These are phyloP conservation scores for Hanseniaspora mollemarum DNA, from an alignment of 805 yeast genomes.

Conservation along the genomic window DNA sequence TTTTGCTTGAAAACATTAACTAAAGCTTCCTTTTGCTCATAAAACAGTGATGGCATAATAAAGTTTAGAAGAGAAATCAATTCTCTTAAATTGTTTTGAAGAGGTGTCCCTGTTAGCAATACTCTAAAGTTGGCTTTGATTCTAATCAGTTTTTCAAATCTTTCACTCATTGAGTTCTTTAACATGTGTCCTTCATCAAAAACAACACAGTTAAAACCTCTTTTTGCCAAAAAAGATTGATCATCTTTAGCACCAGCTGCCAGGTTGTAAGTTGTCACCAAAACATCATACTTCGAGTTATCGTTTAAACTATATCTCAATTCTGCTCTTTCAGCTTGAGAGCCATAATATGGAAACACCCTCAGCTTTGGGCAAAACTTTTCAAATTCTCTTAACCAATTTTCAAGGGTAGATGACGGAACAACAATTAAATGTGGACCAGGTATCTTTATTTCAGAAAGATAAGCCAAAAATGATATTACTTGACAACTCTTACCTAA, in stretches of 20 bases:
- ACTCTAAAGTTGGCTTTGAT: slow-evolving; percentile 74
- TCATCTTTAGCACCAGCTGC: slow-evolving; percentile 83
- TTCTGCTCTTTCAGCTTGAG: slow-evolving; percentile 72
- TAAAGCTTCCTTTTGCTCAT: slow-evolving; percentile 69
- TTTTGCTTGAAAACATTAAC: slow-evolving; percentile 77
- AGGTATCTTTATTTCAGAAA: slow-evolving; percentile 46
- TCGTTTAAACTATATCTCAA: slow-evolving; percentile 56
- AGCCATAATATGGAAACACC: slow-evolving; percentile 91
- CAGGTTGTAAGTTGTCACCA: slow-evolving; percentile 86
- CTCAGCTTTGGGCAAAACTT: slow-evolving; percentile 72
- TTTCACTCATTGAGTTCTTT: slow-evolving; percentile 76
- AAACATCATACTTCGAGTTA: slow-evolving; percentile 59
- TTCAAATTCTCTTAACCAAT: slow-evolving; percentile 90
- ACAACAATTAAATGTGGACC: slow-evolving; percentile 93
- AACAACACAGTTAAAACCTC: slow-evolving; percentile 74
- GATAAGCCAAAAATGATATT: slow-evolving; percentile 76
- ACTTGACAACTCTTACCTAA: slow-evolving; percentile 95
- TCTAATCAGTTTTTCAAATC: slow-evolving; percentile 79
- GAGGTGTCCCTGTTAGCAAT: slow-evolving; percentile 89
- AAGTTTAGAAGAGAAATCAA: slow-evolving; percentile 82
- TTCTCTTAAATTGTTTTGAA: slow-evolving; percentile 86
- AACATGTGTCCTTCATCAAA: slow-evolving; percentile 98
- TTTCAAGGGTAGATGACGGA: slow-evolving; percentile 92
- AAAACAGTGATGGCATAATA: slow-evolving; percentile 74
- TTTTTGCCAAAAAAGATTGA: slow-evolving; percentile 59